Evolutionary conservation across 2,329 filamentous ascomycete species (phyloP), one percentile per base, ranked within the genome.

Genomic region (Xylariaceae sp.): DNA sequence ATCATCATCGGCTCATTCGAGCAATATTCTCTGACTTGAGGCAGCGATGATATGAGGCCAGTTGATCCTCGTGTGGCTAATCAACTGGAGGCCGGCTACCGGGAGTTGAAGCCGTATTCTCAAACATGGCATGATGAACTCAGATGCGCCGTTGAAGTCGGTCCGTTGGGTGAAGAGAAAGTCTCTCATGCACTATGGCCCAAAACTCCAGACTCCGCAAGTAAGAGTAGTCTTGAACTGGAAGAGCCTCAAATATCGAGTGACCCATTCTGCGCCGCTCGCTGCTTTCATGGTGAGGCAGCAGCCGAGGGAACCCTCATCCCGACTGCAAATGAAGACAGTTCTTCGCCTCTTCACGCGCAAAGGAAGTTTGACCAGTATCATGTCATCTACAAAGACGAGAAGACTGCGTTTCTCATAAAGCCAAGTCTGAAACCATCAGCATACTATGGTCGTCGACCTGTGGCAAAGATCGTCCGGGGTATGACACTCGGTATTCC

Each of bases 71-170:
- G 85, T 13, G 88, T 97, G 39, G 92, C 94, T 7, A 99, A 97
- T 67, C 91, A 92, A 73, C 80, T 99, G 1, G 94, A 99, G 72
- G 83, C 86, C n/a, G 92, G 93, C 4, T 99, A 96, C 71, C 78
- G 88, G 58, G 90, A 96, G 68, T 78, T 97, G 54, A 87, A 86
- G 56, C 90, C 91, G 0, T 96, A 93, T 88, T 92, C 89, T 1
- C 85, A 94, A 67, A 96, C 93, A 1, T 99, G 94, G 92, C 83
- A 82, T 55, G 92, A 97, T 69, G 93, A 99, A 73, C 77, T 99
- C 6, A 86, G 88, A 64, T 96, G 91, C 73, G 95, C 94, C 4
- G 81, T 96, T 4, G 90, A 96, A 54, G 90, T 97, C 59, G 94
- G 94, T 1, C 87, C 93, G 1, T 79, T 88, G 8, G 94, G 93